Percentiles rank a stretch among this genome's conserved stretches.
These are phyloP conservation scores for Kwoniella europaea DNA, from an alignment of 768 basidiomycete genomes.

Conservation along the genomic window DNA sequence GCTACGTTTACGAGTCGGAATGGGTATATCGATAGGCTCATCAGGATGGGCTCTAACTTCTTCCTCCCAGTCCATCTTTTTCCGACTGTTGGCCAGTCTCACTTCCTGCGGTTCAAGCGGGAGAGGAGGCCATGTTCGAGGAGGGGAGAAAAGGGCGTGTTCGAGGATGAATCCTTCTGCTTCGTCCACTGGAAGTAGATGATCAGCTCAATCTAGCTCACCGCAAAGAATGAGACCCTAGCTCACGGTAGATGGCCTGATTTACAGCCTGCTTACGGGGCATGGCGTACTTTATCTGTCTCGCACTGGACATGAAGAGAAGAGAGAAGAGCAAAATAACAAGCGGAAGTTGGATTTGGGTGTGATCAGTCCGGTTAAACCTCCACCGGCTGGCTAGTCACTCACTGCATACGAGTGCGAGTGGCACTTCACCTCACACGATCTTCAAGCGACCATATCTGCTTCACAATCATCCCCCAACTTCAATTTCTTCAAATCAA, in stretches of 20 bases:
- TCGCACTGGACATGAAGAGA: not conserved
- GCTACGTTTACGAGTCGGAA: constrained; percentile 3
- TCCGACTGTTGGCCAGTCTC: constrained; percentile 28
- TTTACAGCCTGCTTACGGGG: constrained; percentile 37
- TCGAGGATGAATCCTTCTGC: constrained; percentile 53
- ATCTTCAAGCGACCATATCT: not conserved
- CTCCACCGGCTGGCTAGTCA: constrained; percentile 1
- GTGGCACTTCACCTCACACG: constrained; percentile 13
- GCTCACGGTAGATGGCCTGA: constrained; percentile 39
- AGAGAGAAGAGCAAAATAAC: not conserved
- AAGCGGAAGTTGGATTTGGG: not conserved
- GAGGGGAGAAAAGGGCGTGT: constrained; percentile 47
- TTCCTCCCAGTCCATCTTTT: constrained; percentile 52
- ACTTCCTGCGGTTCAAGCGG: constrained; percentile 23
- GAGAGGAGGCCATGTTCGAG: constrained; percentile 49
- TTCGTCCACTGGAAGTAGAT: constrained; percentile 41
- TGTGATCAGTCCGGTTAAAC: constrained; percentile 2
- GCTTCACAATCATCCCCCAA: not conserved
- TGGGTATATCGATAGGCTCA: constrained; percentile 31
- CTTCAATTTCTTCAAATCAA: not conserved
- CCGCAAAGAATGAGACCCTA: not conserved
- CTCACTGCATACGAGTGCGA: not conserved
- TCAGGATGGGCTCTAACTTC: constrained; percentile 37
- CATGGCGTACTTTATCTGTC: constrained; percentile 14
- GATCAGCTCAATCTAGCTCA: not conserved